phyloP scores from a whole-genome alignment of 148 eudicot genomes.

The Nepenthes mirabilis region DNA sequence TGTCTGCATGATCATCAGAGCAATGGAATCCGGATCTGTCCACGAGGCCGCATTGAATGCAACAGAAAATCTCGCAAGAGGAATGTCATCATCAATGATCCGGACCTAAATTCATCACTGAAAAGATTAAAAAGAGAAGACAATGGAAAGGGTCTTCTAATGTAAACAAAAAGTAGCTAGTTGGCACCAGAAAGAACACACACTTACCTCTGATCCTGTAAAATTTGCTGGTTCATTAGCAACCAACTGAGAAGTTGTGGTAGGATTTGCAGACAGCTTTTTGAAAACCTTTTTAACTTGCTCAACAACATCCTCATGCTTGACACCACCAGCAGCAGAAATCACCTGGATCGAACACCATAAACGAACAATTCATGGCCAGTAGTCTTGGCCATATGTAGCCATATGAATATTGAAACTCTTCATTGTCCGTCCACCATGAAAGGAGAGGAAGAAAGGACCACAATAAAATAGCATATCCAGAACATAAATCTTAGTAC shows the following conservation, averaged over 20 bases:
- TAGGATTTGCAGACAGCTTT: conserved; percentile 41
- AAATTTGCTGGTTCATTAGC: conserved; percentile 42
- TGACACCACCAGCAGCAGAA: conserved; percentile 52
- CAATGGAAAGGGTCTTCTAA: conserved; percentile 3
- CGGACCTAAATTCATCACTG: conserved; percentile 35
- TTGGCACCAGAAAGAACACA: background rate
- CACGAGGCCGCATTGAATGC: conserved; percentile 58
- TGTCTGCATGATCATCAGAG: conserved; percentile 48
- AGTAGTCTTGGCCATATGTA: background rate
- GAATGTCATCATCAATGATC: conserved; percentile 41
- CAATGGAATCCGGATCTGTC: conserved; percentile 59
- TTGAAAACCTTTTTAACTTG: conserved; percentile 47
- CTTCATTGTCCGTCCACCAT: background rate
- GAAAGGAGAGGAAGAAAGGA: background rate
- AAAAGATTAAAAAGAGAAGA: conserved; percentile 1
- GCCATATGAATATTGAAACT: background rate
- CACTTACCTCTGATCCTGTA: conserved; percentile 62
- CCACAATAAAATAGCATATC: background rate
- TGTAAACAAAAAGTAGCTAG: background rate
- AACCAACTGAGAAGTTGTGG: conserved; percentile 49
- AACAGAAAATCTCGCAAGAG: conserved; percentile 51
- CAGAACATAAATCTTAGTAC: conserved; percentile 14
- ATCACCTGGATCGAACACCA: conserved; percentile 28
- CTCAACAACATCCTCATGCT: conserved; percentile 60
- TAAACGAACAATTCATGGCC: background rate